phyloP scores from a whole-genome alignment of 2,329 filamentous ascomycete species.

The Calonectria ilicicola region DNA sequence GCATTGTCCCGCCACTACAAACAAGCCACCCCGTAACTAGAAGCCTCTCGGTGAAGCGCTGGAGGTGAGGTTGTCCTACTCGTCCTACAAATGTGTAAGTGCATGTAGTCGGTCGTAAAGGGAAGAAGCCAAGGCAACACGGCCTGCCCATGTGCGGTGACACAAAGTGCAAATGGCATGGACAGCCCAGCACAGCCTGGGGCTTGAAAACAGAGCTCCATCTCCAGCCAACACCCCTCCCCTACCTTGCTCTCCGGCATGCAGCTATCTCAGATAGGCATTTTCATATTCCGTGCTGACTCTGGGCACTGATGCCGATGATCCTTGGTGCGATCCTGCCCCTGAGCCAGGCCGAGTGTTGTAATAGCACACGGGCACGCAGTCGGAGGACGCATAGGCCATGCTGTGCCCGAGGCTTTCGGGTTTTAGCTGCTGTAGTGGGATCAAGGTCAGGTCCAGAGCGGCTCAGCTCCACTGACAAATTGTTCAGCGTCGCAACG shows the following conservation, averaged over 20 bases:
- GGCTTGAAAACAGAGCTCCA: conserved; percentile 6
- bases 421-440: background rate
- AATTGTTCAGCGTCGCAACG: conserved; percentile 16
- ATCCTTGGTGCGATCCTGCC: conserved; percentile 9
- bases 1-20: background rate
- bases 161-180: conserved; percentile 6
- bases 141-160: background rate
- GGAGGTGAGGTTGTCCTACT: background rate
- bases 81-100: conserved; percentile 6
- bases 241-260: conserved; percentile 8
- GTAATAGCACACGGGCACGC: background rate
- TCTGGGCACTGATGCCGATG: conserved; percentile 8
- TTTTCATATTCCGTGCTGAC: conserved; percentile 2
- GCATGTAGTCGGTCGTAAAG: background rate
- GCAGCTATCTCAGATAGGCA: conserved; percentile 24
- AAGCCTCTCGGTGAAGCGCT: background rate
- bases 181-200: background rate
- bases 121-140: background rate
- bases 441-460: conserved; percentile 5
- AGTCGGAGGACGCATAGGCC: background rate
- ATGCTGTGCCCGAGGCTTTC: conserved; percentile 3
- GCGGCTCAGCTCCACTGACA: conserved; percentile 1
- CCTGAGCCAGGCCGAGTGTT: conserved; percentile 1
- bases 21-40: conserved; percentile 10
- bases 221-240: conserved; percentile 17